Conservation (phyloP, 805 yeast genomes). For the Suhomyces faveliae region DNA sequence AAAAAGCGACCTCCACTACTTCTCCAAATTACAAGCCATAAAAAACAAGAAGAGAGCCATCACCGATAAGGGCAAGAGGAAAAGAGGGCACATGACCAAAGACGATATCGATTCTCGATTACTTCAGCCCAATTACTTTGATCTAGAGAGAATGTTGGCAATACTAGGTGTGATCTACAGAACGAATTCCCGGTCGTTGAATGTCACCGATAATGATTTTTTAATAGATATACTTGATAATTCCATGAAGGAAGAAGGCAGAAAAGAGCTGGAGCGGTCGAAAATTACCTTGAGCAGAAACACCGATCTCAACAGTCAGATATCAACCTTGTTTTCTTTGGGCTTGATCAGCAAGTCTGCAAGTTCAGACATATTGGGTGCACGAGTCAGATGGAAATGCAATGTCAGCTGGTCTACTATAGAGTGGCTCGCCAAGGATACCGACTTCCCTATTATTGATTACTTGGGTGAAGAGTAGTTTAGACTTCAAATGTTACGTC, state of each 20-base stretch:
- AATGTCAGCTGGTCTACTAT: constrained; percentile 69
- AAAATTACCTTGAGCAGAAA: constrained; percentile 39
- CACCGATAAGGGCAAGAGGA: constrained; percentile 12
- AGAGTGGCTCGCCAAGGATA: constrained; percentile 57
- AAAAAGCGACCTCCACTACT: constrained; percentile 63
- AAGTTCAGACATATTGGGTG: constrained; percentile 55
- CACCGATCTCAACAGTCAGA: constrained; percentile 51
- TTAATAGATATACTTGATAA: constrained; percentile 25
- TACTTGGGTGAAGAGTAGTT: constrained; percentile 37
- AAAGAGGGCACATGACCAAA: constrained; percentile 27
- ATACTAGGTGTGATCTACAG: constrained; percentile 70
- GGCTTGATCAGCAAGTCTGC: constrained; percentile 47
- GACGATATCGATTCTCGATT: constrained; percentile 57
- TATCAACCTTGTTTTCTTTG: constrained; percentile 58
- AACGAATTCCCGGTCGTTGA: constrained; percentile 31
- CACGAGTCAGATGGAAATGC: constrained; percentile 75
- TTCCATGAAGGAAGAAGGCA: constrained; percentile 35
- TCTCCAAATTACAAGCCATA: constrained; percentile 53
- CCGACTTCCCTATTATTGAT: constrained; percentile 63
- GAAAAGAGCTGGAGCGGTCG: constrained; percentile 32
- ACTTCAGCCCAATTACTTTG: constrained; percentile 71
- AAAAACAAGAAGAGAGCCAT: constrained; percentile 39
- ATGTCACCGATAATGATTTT: constrained; percentile 19
- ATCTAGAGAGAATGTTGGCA: constrained; percentile 76
- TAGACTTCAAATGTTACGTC: constrained; percentile 18